Evolutionary conservation across 176 grass and related monocot species (phyloP).

Genomic region (Pharus latifolius): DNA sequence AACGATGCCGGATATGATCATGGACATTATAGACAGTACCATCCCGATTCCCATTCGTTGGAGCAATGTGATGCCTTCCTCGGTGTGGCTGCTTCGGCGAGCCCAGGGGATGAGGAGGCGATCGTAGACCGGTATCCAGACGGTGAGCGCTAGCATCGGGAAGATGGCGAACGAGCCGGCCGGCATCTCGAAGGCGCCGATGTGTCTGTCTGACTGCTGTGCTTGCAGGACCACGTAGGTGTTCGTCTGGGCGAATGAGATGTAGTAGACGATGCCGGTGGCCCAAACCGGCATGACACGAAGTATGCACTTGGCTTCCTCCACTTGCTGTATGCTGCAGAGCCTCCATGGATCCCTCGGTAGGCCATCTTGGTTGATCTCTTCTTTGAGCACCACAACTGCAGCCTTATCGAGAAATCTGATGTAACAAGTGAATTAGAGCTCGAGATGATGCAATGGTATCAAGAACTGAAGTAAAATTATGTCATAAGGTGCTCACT

Average conservation of each 20-base stretch:
- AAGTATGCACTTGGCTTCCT: conserved; percentile 67
- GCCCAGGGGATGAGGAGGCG: conserved; percentile 36
- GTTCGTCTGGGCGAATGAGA: conserved; percentile 30
- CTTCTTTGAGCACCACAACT: conserved; percentile 13
- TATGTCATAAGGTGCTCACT: too few species aligned
- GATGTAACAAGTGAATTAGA: too few species aligned
- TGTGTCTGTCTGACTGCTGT: conserved; percentile 38
- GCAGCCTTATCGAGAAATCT: conserved; percentile 69
- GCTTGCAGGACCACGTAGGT: conserved; percentile 64
- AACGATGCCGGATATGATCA: conserved; percentile 27
- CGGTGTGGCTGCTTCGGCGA: conserved; percentile 16
- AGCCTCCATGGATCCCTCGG: conserved; percentile 36
- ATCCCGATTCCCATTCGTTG: conserved; percentile 68
- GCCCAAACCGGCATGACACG: conserved; percentile 51
- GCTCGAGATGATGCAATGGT: too few species aligned
- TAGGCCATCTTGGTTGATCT: conserved; percentile 4
- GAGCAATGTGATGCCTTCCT: conserved; percentile 50
- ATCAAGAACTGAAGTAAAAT: too few species aligned
- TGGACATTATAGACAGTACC: conserved; percentile 30
- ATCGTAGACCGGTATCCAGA: conserved; percentile 64
- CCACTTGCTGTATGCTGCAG: conserved; percentile 62
- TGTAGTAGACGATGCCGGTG: conserved; percentile 41
- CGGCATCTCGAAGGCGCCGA: conserved; percentile 39
- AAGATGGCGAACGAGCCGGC: conserved; percentile 47
- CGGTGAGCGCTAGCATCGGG: conserved; percentile 48